Base-by-base conservation (phyloP, 2,329 filamentous ascomycete species). In the Sarocladium brachiariae region DNA sequence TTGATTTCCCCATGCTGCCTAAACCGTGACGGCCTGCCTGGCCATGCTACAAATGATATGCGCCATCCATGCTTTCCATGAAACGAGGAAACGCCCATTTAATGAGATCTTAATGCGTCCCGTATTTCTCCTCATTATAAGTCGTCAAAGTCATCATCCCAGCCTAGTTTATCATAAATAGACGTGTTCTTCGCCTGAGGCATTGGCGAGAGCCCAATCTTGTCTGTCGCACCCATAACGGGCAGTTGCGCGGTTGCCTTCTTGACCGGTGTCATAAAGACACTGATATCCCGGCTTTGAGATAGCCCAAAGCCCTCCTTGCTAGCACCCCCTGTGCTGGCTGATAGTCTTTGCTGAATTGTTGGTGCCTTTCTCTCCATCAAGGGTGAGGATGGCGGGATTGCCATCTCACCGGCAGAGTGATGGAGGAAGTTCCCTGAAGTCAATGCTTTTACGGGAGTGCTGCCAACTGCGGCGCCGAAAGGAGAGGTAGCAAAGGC, bases 81-180 rank as follows among this genome's bases (percentile, higher is more conserved):
- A 30, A 30, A 30, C 27, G 7, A 7, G 27, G 27, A 30, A 30
- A 30, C 27, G 27, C 27, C 27, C 7, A 30, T 7, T 30, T 13
- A 7, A 13, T 13, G 49, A 48, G n/a, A 21, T 23, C 49, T 18
- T n/a, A 14, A 51, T 48, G 50, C 41, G 14, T 34, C 34, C 25
- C 18, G 21, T 47, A 27, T 21, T 25, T 41, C 43, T 39, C 21
- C 51, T 68, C 64, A 64, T 68, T 53, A 66, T 62, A 70, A 61
- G 61, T 72, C 69, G 60, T 80, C 74, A 60, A 72, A 66, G 54
- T 81, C 76, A 53, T 80, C 72, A 58, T 81, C 76, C 79, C 79
- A 83, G 41, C 79, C 78, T 37, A 82, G 61, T 55, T 66, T 67
- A 57, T 78, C 69, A 56, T 77, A 83, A 49, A 82, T 75, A 10